phyloP scores from a whole-genome alignment of 495 filamentous ascomycete species.

The Sporormia fimetaria region DNA sequence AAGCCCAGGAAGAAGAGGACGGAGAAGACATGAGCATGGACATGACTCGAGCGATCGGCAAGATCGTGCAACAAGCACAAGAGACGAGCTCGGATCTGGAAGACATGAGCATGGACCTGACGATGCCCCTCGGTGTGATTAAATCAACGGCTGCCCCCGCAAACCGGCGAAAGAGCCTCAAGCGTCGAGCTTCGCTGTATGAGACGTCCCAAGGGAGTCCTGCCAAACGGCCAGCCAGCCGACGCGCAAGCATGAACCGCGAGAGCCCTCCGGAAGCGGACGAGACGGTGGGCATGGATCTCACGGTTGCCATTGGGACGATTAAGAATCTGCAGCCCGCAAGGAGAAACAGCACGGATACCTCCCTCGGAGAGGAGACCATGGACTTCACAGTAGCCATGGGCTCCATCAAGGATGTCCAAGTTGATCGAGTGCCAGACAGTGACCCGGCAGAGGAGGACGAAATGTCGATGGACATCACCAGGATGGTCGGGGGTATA shows the following conservation, averaged over 20 bases:
- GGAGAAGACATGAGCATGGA: constrained; percentile 42
- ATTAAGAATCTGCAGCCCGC: constrained; percentile 38
- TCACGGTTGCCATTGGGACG: constrained; percentile 70
- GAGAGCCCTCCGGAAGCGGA: constrained; percentile 13
- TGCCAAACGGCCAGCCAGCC: constrained; percentile 15
- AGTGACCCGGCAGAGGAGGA: constrained; percentile 33
- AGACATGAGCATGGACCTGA: constrained; percentile 36
- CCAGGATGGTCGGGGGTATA: constrained; percentile 58
- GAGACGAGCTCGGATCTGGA: constrained; percentile 25
- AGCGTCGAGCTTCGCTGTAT: constrained; percentile 20
- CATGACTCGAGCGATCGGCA: constrained; percentile 39
- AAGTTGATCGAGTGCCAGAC: not conserved
- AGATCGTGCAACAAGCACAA: constrained; percentile 27
- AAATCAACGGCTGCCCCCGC: constrained; percentile 4
- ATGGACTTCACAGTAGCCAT: constrained; percentile 72
- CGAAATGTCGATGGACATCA: constrained; percentile 77
- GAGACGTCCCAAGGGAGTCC: constrained; percentile 22
- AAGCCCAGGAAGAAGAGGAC: constrained; percentile 27
- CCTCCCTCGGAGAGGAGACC: constrained; percentile 46
- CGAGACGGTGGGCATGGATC: constrained; percentile 48
- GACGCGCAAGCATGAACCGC: constrained; percentile 17
- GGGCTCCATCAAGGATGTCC: constrained; percentile 43
- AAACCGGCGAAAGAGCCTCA: constrained; percentile 20
- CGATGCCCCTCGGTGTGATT: constrained; percentile 32
- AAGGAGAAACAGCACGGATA: constrained; percentile 22